Conservation (phyloP, 2,329 filamentous ascomycete genomes). For the Exophiala lecanii-corni region DNA sequence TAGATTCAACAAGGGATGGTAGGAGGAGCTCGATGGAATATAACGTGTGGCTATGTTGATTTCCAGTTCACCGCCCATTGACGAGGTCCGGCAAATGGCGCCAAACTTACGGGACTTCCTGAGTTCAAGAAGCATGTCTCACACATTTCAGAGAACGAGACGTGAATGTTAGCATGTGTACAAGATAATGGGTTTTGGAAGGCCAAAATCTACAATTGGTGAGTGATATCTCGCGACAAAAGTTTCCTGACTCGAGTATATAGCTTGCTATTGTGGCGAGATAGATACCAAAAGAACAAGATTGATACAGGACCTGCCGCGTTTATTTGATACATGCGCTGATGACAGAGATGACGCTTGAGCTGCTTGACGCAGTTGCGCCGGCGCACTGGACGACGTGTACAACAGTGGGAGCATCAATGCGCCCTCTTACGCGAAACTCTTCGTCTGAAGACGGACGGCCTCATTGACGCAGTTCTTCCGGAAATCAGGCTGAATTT, state of each 20-base stretch:
- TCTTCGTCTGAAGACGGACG: too few species aligned
- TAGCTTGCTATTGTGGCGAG: slow-evolving; percentile 17
- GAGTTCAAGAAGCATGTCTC: not conserved
- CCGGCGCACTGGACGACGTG: too few species aligned
- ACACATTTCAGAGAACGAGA: not conserved
- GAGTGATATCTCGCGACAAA: slow-evolving; percentile 13
- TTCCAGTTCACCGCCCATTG: too few species aligned
- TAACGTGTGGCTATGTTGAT: too few species aligned
- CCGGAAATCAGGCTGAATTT: slow-evolving; percentile 18
- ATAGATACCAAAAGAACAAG: slow-evolving; percentile 13
- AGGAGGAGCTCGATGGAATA: too few species aligned
- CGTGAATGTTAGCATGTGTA: slow-evolving; percentile 17
- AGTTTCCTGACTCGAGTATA: slow-evolving; percentile 18
- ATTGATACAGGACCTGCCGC: not conserved
- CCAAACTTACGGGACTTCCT: not conserved
- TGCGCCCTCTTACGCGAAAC: too few species aligned
- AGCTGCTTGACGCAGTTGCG: too few species aligned
- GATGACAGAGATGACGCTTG: too few species aligned
- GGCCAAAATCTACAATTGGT: slow-evolving; percentile 9
- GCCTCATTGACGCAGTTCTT: not conserved
- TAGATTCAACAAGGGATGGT: too few species aligned
- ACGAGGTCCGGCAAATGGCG: not conserved
- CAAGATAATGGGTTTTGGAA: slow-evolving; percentile 16
- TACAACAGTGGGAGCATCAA: too few species aligned
- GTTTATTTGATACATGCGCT: not conserved